Conservation (phyloP, 768 basidiomycete species). For the Mycena olivaceomarginata region DNA sequence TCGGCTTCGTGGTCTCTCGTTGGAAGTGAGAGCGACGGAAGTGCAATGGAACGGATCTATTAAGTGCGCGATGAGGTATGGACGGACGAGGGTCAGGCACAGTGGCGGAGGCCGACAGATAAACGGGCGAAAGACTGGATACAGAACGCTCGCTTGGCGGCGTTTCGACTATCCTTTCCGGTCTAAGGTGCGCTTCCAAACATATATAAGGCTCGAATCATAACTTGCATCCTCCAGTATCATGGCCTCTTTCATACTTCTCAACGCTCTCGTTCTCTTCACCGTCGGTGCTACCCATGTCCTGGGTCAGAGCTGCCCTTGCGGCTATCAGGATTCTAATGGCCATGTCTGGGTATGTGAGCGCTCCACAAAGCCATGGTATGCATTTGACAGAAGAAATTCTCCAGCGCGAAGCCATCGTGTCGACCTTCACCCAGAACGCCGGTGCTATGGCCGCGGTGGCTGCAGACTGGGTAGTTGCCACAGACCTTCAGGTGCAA, state of each 20-base stretch:
- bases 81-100: no score
- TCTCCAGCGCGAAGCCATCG: slow-evolving; percentile 37
- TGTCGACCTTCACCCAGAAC: slow-evolving; percentile 39
- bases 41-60: no score
- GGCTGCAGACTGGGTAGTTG: slow-evolving; percentile 34
- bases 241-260: slow-evolving; percentile 18
- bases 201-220: background rate
- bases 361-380: no score
- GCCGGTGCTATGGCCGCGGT: slow-evolving; percentile 40
- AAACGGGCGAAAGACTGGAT: no score
- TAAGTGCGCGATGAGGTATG: no score
- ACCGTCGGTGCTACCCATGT: slow-evolving; percentile 6
- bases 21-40: no score
- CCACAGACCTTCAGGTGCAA: slow-evolving; percentile 36
- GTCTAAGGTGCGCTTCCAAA: background rate
- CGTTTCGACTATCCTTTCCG: background rate
- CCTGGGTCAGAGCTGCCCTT: slow-evolving; percentile 37
- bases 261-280: slow-evolving; percentile 13
- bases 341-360: slow-evolving; percentile 41
- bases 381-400: background rate
- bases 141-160: background rate
- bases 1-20: no score
- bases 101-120: no score
- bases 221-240: background rate
- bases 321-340: slow-evolving; percentile 40